These are phyloP conservation scores for Gnetum montanum DNA, from an alignment of 75 land plant species.

Conservation along the genomic window DNA sequence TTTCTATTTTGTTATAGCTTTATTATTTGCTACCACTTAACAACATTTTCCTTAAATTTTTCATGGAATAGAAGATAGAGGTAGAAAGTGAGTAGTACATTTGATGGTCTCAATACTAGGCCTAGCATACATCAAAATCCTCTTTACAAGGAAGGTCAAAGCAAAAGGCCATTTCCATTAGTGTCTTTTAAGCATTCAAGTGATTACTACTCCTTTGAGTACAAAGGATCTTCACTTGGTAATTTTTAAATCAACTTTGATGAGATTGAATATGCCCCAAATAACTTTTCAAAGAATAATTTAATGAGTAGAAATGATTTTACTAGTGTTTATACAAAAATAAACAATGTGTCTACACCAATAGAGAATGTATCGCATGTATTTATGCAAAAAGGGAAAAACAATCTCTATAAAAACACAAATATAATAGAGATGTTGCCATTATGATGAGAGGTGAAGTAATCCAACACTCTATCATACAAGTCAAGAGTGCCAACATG, in stretches of 20 bases:
- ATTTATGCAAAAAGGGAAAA: no score
- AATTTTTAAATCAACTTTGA: slow-evolving; percentile 20
- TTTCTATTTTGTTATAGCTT: slow-evolving; percentile 11
- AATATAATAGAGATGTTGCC: no score
- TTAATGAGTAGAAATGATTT: slow-evolving; percentile 18
- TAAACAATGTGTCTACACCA: no score
- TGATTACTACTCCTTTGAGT: slow-evolving; percentile 45
- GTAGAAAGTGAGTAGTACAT: slow-evolving; percentile 18
- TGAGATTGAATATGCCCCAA: slow-evolving; percentile 32
- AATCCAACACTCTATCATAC: no score
- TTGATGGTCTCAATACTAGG: slow-evolving; percentile 7
- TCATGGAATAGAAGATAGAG: slow-evolving; percentile 15
- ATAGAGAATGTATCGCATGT: no score
- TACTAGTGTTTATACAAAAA: slow-evolving; percentile 34
- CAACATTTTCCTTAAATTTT: slow-evolving; percentile 2
- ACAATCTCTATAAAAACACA: no score
- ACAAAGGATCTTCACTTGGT: slow-evolving; percentile 12
- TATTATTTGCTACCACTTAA: not conserved
- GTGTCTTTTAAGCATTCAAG: slow-evolving; percentile 42
- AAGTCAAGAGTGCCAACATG: no score
- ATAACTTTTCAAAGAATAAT: slow-evolving; percentile 32
- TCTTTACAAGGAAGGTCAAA: slow-evolving; percentile 15
- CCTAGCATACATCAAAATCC: slow-evolving; percentile 3
- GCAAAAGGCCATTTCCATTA: slow-evolving; percentile 37
- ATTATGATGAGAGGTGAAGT: no score